phyloP scores from a whole-genome alignment of 345 rosid genomes.

The Pseudoturritis turrita region DNA sequence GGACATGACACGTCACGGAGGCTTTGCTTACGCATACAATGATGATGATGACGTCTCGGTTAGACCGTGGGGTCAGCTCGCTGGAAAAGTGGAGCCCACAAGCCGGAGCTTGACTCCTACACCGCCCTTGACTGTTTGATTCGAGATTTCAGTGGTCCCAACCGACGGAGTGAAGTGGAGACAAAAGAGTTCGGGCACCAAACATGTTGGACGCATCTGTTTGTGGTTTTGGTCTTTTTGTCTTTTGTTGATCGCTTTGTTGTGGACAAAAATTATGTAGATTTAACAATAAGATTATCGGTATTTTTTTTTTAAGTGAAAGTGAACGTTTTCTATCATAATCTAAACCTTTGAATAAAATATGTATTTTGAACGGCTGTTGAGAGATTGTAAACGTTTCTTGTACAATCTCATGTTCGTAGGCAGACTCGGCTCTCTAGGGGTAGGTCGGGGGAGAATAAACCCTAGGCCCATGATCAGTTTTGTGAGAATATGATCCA shows the following conservation, averaged over 20 bases:
- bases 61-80: conserved; percentile 7
- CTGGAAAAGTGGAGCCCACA: conserved; percentile 12
- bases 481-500: no score
- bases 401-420: not conserved
- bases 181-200: not conserved
- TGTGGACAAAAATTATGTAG: not conserved
- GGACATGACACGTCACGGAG: conserved; percentile 24
- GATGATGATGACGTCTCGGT: conserved; percentile 1
- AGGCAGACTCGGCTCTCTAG: no score
- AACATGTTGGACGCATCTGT: conserved; percentile 10
- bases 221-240: not conserved
- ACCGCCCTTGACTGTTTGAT: conserved; percentile 14
- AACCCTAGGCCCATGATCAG: no score
- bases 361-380: not conserved
- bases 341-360: not conserved
- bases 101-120: conserved; percentile 14
- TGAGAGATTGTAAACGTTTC: not conserved
- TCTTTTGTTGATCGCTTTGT: not conserved
- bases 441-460: no score
- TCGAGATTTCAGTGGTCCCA: not conserved
- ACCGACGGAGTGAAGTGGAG: not conserved
- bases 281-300: not conserved
- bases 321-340: not conserved
- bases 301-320: not conserved
- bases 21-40: conserved; percentile 21